These are phyloP conservation scores for Wickerhamomyces bisporus DNA, from an alignment of 805 yeast genomes.

Conservation along the genomic window DNA sequence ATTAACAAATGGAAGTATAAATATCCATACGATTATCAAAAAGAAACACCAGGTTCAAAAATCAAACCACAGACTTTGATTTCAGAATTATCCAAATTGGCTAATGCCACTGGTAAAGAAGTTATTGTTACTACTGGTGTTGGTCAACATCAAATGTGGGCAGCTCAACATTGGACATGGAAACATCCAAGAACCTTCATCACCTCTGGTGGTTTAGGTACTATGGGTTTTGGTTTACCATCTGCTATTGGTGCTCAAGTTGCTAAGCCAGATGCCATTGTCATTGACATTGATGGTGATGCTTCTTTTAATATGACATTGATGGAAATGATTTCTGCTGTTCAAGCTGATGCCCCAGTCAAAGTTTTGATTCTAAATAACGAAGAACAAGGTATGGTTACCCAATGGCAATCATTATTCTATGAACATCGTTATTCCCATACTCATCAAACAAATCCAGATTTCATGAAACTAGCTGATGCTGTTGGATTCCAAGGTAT, in stretches of 20 bases:
- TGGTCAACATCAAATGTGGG: constrained; percentile 99
- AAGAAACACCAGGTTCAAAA: constrained; percentile 71
- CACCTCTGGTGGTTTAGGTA: constrained; percentile 98
- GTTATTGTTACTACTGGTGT: constrained; percentile 96
- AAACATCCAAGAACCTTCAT: constrained; percentile 86
- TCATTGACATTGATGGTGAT: constrained; percentile 97
- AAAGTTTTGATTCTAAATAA: constrained; percentile 87
- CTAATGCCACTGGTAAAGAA: constrained; percentile 57
- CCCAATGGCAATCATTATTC: constrained; percentile 98
- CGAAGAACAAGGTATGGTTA: constrained; percentile 99
- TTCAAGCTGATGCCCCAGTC: constrained; percentile 87
- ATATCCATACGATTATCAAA: constrained; percentile 80
- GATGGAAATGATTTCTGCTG: constrained; percentile 89
- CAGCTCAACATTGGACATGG: constrained; percentile 97
- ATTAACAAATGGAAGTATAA: constrained; percentile 78
- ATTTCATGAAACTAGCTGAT: constrained; percentile 88
- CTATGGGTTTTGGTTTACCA: constrained; percentile 98
- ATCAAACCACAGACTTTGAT: constrained; percentile 94
- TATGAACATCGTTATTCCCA: constrained; percentile 97
- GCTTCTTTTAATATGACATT: constrained; percentile 99
- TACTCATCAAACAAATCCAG: constrained; percentile 94
- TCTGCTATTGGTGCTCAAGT: constrained; percentile 98
- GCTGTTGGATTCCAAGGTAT: constrained; percentile 90
- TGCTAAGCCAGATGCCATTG: constrained; percentile 90
- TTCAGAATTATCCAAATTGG: constrained; percentile 68